Evolutionary conservation across 176 grass and related monocot genomes (phyloP), one percentile per base, ranked within the genome.

Genomic region (Ampelocalamus luodianensis): DNA sequence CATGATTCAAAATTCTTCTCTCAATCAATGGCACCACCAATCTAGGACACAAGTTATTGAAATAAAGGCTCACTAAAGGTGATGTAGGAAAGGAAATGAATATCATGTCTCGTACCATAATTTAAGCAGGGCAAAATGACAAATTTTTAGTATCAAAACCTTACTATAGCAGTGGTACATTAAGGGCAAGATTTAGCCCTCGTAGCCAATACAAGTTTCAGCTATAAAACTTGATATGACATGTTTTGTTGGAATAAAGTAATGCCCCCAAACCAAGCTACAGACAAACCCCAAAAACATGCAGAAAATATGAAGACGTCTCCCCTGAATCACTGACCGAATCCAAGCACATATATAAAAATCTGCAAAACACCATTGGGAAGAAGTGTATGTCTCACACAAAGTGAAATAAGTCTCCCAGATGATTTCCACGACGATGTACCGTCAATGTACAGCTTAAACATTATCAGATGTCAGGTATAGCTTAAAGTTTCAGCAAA

Each of bases 221-320:
- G 39, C 22, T 48, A 20, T 17, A 55, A 37, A 64, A 77, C 65
- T 65, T 45, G 13, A 15, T 61, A 37, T 48, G 12, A 73, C 44
- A 88, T 72, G 81, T 13, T 44, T 58, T 67, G 26, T 63, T 71
- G 32, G 23, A 66, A 89, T 17, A 49, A 49, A 49, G 46, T 75
- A 81, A 62, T 62, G 51, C 34, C 56, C 18, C 55, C 11, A 24
- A 83, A 87, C 29, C 11, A 78, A 59, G 50, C 36, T 56, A 73
- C 11, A 49, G 74, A 83, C 38, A 83, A 79, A 66, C 29, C 74
- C 83, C 10, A 0, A 42, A 40, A 83, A 83, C 79, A 79, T 79
- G 84, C 79, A 87, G 89, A 74, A 68, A 68, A 87, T 65, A 76
- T 82, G 89, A 84, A 82, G 67, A 83, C 59, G 49, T 22, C 79